Evolutionary conservation across 129 eudicot species (phyloP).

Genomic region (Ambrosia artemisiifolia): DNA sequence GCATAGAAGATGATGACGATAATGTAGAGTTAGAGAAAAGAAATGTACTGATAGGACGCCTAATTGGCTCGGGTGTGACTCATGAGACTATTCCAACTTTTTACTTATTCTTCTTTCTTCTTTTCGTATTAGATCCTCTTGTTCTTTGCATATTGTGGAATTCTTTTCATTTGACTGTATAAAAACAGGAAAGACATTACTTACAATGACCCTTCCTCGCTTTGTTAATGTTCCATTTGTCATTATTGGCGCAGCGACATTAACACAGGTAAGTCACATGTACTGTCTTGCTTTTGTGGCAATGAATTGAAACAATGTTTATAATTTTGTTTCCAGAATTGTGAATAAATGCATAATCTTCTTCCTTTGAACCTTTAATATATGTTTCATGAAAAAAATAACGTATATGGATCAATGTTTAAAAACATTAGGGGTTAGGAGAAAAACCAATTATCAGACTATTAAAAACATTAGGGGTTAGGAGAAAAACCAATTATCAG

Average conservation of each 20-base stretch:
- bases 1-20: slow-evolving; percentile 59
- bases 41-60: slow-evolving; percentile 88
- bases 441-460: no score
- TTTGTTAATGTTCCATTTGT: slow-evolving; percentile 90
- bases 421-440: no score
- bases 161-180: not conserved
- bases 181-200: slow-evolving; percentile 72
- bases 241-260: not conserved
- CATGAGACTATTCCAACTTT: not conserved
- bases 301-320: no score
- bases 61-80: slow-evolving; percentile 81
- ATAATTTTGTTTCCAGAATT: no score
- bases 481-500: no score
- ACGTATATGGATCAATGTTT: no score
- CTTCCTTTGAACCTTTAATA: no score
- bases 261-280: no score
- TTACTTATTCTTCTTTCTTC: not conserved
- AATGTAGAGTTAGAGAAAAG: slow-evolving; percentile 81
- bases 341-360: no score
- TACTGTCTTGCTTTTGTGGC: no score
- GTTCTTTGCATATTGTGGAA: not conserved
- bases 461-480: no score
- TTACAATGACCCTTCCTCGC: slow-evolving; percentile 86
- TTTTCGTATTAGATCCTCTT: not conserved
- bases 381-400: no score